phyloP scores from a whole-genome alignment of 306 rosid species.

The Castanea mollissima region DNA sequence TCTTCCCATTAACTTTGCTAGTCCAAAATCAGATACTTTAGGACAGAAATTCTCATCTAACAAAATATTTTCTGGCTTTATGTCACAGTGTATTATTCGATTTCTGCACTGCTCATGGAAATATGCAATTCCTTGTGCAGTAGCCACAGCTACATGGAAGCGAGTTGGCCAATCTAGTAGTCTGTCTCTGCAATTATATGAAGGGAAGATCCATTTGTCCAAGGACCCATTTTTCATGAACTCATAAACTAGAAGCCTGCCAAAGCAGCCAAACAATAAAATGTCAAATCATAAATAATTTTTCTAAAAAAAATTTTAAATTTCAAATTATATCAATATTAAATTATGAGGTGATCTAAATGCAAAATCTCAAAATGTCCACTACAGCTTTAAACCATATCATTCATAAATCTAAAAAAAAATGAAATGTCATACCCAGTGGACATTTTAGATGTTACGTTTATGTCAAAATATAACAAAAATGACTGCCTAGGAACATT shows the following conservation, averaged over 20 bases:
- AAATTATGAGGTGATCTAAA: not conserved
- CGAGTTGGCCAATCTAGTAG: slow-evolving; percentile 79
- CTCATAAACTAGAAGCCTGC: slow-evolving; percentile 90
- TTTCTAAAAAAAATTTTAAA: no score
- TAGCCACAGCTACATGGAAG: slow-evolving; percentile 56
- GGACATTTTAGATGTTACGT: not conserved
- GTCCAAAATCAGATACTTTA: slow-evolving; percentile 91
- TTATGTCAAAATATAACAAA: not conserved
- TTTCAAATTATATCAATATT: not conserved
- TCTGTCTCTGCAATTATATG: slow-evolving; percentile 43
- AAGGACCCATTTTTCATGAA: slow-evolving; percentile 88
- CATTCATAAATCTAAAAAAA: not conserved
- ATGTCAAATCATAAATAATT: slow-evolving; percentile 10
- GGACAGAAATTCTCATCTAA: slow-evolving; percentile 85
- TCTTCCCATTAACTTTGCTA: slow-evolving; percentile 93
- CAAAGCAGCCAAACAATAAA: not conserved
- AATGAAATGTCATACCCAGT: not conserved
- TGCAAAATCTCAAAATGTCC: not conserved
- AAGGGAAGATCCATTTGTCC: slow-evolving; percentile 87
- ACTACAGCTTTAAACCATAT: not conserved
- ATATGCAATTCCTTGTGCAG: slow-evolving; percentile 92
- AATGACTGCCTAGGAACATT: slow-evolving; percentile 17
- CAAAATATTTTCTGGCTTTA: slow-evolving; percentile 85
- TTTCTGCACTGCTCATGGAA: slow-evolving; percentile 93
- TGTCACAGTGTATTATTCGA: slow-evolving; percentile 87